Evolutionary conservation across 2,329 filamentous ascomycete genomes (phyloP).

Genomic region (Aspergillus intermedius): DNA sequence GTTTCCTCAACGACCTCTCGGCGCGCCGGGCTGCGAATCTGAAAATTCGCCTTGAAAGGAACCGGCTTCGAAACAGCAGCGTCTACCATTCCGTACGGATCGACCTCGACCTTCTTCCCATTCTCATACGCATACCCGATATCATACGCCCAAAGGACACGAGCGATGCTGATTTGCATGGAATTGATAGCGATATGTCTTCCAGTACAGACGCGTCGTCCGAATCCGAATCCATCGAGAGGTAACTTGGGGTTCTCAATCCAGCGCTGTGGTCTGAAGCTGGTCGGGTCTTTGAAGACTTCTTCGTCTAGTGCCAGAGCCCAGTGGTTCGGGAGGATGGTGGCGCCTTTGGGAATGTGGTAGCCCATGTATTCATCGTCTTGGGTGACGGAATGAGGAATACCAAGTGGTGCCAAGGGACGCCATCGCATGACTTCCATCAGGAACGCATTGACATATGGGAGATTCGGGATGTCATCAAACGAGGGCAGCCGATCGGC

Average conservation of each 20-base stretch:
- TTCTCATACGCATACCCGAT: constrained; percentile 7
- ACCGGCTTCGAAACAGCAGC: constrained; percentile 19
- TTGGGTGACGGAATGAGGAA: constrained; percentile 41
- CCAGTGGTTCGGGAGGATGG: constrained; percentile 39
- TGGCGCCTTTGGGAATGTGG: constrained; percentile 44
- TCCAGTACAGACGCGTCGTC: constrained; percentile 44
- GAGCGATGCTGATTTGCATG: constrained; percentile 50
- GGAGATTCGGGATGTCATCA: constrained; percentile 18
- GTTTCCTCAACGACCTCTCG: constrained; percentile 13
- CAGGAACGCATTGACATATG: constrained; percentile 22
- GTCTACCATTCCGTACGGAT: constrained; percentile 16
- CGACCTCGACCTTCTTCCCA: constrained; percentile 18
- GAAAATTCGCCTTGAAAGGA: constrained; percentile 21
- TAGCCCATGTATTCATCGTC: constrained; percentile 46
- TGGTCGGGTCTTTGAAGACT: constrained; percentile 31
- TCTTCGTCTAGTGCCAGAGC: constrained; percentile 36
- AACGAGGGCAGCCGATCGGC: constrained; percentile 23
- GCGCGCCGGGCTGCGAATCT: constrained; percentile 15
- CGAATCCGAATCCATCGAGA: constrained; percentile 50
- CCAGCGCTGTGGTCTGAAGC: constrained; percentile 37
- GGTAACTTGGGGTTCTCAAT: constrained; percentile 19
- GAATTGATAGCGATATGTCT: constrained; percentile 25
- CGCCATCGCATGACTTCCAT: constrained; percentile 28
- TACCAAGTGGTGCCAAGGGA: constrained; percentile 34
- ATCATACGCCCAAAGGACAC: constrained; percentile 45